These are phyloP conservation scores for Waltergamsia citrina DNA, from an alignment of 2,329 filamentous ascomycete species.

Conservation along the genomic window DNA sequence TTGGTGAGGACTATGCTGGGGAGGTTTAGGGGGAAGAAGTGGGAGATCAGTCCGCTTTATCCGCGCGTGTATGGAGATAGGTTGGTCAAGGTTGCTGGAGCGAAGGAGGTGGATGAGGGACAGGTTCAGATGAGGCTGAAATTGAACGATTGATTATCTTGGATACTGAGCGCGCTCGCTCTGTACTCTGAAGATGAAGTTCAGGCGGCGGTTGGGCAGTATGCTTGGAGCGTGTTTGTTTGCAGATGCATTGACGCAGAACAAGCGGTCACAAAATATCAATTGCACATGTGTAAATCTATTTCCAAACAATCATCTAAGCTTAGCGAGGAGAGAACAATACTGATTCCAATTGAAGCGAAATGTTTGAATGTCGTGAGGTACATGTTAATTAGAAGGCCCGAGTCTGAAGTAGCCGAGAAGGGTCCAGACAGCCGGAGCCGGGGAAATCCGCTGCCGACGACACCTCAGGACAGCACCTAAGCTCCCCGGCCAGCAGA, in stretches of 20 bases:
- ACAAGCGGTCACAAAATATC: too few relatives aligned
- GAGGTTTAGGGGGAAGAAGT: conserved; percentile 9
- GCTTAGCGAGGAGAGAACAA: background rate
- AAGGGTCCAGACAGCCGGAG: conserved; percentile 1
- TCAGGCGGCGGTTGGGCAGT: too few relatives aligned
- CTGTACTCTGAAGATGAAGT: too few relatives aligned
- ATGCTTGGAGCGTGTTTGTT: too few relatives aligned
- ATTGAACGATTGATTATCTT: too few relatives aligned
- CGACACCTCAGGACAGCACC: background rate
- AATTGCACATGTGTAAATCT: too few relatives aligned
- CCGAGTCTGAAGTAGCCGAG: background rate
- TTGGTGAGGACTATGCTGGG: conserved; percentile 10
- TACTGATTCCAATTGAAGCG: background rate
- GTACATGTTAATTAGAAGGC: too few relatives aligned
- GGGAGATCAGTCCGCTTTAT: conserved; percentile 4
- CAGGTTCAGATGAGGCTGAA: conserved; percentile 8
- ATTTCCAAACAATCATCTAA: too few relatives aligned
- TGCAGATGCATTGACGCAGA: too few relatives aligned
- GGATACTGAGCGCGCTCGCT: too few relatives aligned
- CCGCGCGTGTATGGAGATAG: conserved; percentile 8
- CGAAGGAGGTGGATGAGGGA: background rate
- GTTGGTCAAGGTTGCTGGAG: conserved; percentile 6
- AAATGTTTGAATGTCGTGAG: too few relatives aligned
- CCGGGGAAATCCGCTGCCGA: conserved; percentile 4
- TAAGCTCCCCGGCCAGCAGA: background rate